Base-by-base conservation (phyloP, 2,329 filamentous ascomycete genomes). In the Helminthosporium solani region DNA sequence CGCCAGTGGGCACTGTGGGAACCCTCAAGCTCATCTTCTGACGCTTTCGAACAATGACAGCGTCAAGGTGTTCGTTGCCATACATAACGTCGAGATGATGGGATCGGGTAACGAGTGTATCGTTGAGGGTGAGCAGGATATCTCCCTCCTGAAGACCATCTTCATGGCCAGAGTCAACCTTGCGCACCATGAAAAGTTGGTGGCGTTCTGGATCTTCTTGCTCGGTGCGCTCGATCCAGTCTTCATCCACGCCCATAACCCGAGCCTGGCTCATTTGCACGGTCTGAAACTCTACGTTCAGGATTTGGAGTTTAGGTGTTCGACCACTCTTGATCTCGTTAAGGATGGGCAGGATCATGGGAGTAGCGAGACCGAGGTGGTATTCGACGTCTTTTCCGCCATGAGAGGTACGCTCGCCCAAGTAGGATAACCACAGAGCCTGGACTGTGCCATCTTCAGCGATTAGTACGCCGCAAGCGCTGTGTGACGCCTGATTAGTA, bases 71-170 rank as follows among this genome's bases (percentile, higher is more conserved):
- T 49, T 92, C 86, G 63, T 95, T 84, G 58, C 87, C 85, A 73
- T 99, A 99, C 94, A 97, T 97, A 56, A 96, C 79, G 67, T 99
- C 94, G 34, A 99, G 81, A 70, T 99, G 90, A 0, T 87, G 87
- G 44, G 96, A 90, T 39, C 89, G 86, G 1, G 95, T 99, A 71
- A 97, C 92, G 52, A 97, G 84, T 64, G 92, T 88, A 58, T 82
- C 88, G 68, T 97, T 96, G 37, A 99, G 76, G 0, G 89, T 95
- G 49, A 99, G 80, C 47, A 99, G 84, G 42, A 99, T 86, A 66
- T 99, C 94, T 40, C 91, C 90, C 73, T 99, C 95, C 23, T 88
- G 78, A 14, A 99, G 79, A 14, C 85, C 81, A 39, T 79, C 77
- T n/a, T 72, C 71, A 60, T 68, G 80, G 18, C 81, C 81, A 36